Conservation (phyloP, 305 asterid species). For the Andrographis paniculata region DNA sequence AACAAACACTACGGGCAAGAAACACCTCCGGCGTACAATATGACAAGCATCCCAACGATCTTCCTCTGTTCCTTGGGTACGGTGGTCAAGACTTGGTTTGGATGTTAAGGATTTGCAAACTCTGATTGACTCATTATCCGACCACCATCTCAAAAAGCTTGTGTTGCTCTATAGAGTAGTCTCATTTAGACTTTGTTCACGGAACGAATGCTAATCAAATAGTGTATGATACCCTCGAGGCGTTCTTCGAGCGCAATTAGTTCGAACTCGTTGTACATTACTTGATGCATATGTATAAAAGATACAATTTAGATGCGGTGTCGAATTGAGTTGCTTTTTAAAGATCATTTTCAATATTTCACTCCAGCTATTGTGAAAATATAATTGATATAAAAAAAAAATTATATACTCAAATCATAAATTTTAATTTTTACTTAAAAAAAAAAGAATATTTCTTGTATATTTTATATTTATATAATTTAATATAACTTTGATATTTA, state of each 20-base stretch:
- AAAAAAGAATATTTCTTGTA: no score
- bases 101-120: slow-evolving; percentile 50
- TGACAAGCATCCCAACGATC: slow-evolving; percentile 40
- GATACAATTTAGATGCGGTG: no score
- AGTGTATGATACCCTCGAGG: slow-evolving; percentile 50
- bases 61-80: slow-evolving; percentile 53
- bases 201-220: slow-evolving; percentile 46
- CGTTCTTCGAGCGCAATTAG: slow-evolving; percentile 35
- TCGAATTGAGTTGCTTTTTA: no score
- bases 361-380: no score
- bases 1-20: slow-evolving; percentile 49
- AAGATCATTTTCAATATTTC: no score
- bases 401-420: no score
- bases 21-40: slow-evolving; percentile 50
- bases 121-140: slow-evolving; percentile 27
- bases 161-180: slow-evolving; percentile 31
- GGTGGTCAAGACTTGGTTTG: slow-evolving; percentile 60
- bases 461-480: no score
- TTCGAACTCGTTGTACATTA: no score
- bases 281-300: no score
- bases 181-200: slow-evolving; percentile 55
- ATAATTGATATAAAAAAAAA: no score
- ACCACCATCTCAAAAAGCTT: slow-evolving; percentile 47
- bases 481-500: no score
- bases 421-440: no score